Conservation (phyloP, 2,329 filamentous ascomycete species). For the Fusarium sp. region DNA sequence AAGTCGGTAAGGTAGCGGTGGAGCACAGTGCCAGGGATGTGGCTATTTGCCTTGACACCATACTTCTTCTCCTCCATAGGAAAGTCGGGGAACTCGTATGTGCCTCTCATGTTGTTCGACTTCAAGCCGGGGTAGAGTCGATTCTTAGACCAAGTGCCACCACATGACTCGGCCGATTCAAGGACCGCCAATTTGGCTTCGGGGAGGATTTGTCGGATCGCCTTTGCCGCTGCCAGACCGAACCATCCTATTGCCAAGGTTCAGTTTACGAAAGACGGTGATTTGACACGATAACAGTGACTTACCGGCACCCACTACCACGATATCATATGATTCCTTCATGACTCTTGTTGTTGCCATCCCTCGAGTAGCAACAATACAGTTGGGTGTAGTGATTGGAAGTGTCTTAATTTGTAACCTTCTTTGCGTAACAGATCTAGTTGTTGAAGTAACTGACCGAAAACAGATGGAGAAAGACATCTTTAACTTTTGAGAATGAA, state of each 20-base stretch:
- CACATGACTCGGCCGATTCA: conserved; percentile 61
- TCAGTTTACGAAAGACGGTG: neutral
- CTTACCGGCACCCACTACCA: conserved; percentile 40
- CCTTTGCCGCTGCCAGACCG: conserved; percentile 64
- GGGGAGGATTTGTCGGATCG: conserved; percentile 61
- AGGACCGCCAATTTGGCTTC: conserved; percentile 58
- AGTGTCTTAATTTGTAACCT: neutral
- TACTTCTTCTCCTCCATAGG: conserved; percentile 64
- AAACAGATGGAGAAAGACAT: neutral
- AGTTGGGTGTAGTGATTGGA: neutral
- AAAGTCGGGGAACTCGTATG: conserved; percentile 72
- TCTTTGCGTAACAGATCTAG: neutral
- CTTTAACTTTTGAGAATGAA: neutral
- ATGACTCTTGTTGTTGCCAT: neutral
- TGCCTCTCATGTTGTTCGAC: conserved; percentile 72
- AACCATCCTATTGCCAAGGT: conserved; percentile 52
- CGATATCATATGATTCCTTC: conserved; percentile 33
- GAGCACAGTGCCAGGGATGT: conserved; percentile 51
- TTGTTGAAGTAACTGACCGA: neutral
- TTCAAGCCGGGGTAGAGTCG: conserved; percentile 70
- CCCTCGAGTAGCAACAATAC: neutral
- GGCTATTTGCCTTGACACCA: conserved; percentile 46
- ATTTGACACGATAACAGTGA: neutral
- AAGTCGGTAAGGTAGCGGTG: conserved; percentile 52
- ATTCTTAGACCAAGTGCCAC: conserved; percentile 70